These are phyloP conservation scores for Centrapalus pauciflorus DNA, from an alignment of 129 eudicot genomes.

Conservation along the genomic window DNA sequence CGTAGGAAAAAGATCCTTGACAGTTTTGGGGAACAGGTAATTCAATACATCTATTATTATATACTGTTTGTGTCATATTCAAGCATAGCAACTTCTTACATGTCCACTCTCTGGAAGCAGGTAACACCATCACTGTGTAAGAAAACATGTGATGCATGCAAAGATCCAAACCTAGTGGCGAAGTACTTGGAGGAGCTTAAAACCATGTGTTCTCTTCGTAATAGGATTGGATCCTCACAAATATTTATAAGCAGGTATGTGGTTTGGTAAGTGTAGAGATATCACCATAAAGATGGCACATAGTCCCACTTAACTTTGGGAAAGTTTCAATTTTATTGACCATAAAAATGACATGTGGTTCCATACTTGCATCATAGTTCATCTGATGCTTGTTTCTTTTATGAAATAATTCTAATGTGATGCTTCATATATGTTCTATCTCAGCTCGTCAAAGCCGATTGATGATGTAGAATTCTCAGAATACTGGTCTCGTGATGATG, in stretches of 20 bases:
- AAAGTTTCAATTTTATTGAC: neutral
- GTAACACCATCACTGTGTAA: constrained; percentile 56
- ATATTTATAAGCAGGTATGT: constrained; percentile 66
- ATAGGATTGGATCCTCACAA: constrained; percentile 46
- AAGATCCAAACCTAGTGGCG: constrained; percentile 59
- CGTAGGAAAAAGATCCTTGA: constrained; percentile 89
- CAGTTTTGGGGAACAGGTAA: constrained; percentile 92
- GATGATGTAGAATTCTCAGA: constrained; percentile 55
- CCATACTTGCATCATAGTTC: neutral
- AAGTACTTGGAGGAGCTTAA: constrained; percentile 71
- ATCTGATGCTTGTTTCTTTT: neutral
- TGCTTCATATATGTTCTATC: constrained; percentile 19
- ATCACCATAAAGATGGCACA: neutral
- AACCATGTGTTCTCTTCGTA: constrained; percentile 38
- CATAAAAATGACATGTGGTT: neutral
- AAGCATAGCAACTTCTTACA: constrained; percentile 1
- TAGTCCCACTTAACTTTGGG: too few species aligned
- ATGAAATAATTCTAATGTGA: neutral
- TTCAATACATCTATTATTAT: neutral
- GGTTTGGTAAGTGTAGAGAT: neutral
- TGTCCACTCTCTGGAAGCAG: constrained; percentile 32
- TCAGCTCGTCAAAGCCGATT: constrained; percentile 49
- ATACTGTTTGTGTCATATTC: neutral
- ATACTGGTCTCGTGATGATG: constrained; percentile 84
- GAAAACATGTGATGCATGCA: constrained; percentile 90